phyloP scores from a whole-genome alignment of 2,329 filamentous ascomycete genomes.

The Hypoxylon rubiginosum region DNA sequence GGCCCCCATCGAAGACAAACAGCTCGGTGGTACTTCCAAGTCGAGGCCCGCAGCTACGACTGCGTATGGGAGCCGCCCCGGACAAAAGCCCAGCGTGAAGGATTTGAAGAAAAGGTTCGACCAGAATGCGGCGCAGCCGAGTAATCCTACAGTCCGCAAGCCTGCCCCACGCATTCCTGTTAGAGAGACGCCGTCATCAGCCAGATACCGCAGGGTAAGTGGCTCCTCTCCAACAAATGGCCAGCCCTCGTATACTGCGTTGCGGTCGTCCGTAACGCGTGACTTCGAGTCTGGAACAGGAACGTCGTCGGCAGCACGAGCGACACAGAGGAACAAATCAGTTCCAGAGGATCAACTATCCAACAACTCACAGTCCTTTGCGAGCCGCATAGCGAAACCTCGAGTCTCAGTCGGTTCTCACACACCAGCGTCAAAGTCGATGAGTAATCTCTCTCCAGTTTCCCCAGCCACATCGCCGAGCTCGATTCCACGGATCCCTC shows the following conservation, averaged over 20 bases:
- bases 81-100: conserved; percentile 77
- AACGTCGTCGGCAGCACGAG: conserved; percentile 50
- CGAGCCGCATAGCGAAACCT: conserved; percentile 70
- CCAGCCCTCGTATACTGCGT: conserved; percentile 58
- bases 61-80: conserved; percentile 48
- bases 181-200: conserved; percentile 54
- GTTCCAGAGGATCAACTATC: conserved; percentile 65
- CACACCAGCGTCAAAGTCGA: conserved; percentile 59
- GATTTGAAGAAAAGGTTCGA: conserved; percentile 86
- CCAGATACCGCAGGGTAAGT: conserved; percentile 50
- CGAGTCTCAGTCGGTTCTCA: conserved; percentile 55
- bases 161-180: conserved; percentile 52
- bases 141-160: conserved; percentile 54
- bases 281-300: conserved; percentile 49
- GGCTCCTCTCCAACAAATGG: conserved; percentile 49
- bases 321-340: conserved; percentile 62
- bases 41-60: conserved; percentile 51
- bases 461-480: conserved; percentile 51
- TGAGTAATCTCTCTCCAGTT: conserved; percentile 57
- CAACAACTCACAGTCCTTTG: conserved; percentile 69
- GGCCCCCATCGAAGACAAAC: conserved; percentile 65
- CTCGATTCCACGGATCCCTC: conserved; percentile 49
- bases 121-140: conserved; percentile 61
- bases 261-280: conserved; percentile 56
- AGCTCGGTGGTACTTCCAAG: conserved; percentile 49